A percentile compares a stretch with the other conserved stretches of the same genome.
Conservation (phyloP, 2,329 filamentous ascomycete genomes). For the Pseudocercospora eumusae region DNA sequence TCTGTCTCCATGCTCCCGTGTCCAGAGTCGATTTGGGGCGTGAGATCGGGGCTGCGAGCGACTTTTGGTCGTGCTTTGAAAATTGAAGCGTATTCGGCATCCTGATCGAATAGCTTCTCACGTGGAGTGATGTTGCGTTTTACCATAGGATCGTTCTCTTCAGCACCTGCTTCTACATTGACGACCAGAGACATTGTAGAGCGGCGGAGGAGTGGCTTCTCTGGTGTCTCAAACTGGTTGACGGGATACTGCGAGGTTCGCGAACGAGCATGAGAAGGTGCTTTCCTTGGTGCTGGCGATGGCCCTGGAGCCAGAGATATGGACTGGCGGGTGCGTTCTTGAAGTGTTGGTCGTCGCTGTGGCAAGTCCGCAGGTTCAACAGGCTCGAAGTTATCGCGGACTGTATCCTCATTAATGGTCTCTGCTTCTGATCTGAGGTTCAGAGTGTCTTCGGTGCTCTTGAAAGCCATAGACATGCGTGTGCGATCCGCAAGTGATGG, state of each 20-base stretch:
- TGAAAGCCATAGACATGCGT: conserved; percentile 48
- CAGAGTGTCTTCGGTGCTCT: conserved; percentile 23
- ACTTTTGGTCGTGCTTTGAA: conserved; percentile 84
- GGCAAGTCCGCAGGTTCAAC: not conserved
- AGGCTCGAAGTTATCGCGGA: conserved; percentile 23
- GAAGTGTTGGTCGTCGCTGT: conserved; percentile 52
- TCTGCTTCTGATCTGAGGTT: not conserved
- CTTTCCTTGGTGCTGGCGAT: conserved; percentile 22
- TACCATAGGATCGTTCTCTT: not conserved
- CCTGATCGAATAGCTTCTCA: conserved; percentile 69
- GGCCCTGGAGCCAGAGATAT: conserved; percentile 64
- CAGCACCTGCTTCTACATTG: not conserved
- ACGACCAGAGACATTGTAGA: conserved; percentile 21
- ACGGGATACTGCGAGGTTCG: conserved; percentile 49
- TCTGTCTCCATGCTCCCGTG: conserved; percentile 12
- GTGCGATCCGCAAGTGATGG: conserved; percentile 51
- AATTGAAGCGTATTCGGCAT: conserved; percentile 75
- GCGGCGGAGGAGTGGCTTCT: conserved; percentile 35
- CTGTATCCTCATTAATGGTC: not conserved
- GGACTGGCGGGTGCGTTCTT: conserved; percentile 78
- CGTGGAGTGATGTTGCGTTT: conserved; percentile 54
- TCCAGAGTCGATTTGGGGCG: conserved; percentile 13
- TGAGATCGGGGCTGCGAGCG: conserved; percentile 64
- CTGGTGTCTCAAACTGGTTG: conserved; percentile 60
- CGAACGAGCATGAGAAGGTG: conserved; percentile 40